Base-by-base conservation (phyloP, 148 eudicot species). In the Selenicereus undatus region DNA sequence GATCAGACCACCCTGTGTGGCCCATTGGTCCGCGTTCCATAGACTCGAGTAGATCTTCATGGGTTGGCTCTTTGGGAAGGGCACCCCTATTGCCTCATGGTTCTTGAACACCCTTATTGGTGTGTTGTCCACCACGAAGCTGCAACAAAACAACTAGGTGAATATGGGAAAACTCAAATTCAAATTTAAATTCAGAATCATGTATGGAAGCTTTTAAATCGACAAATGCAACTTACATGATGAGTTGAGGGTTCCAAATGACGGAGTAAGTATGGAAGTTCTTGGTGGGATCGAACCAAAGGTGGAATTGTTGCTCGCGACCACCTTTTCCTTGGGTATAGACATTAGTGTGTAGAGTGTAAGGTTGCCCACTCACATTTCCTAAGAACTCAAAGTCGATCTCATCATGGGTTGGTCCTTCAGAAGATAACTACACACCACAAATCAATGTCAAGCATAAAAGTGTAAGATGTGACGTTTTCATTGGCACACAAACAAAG, bases 11-110 rank as follows among this genome's bases (percentile, higher is more conserved):
- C 93, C 93, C 84, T 88, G 88, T 0, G 93, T 90, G 17, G 93
- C 93, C 93, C 93, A 90, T 77, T 90, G 91, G 78, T 90, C 91
- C 0, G 93, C 93, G 12, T 89, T 90, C 93, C 93, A 90, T 4
- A 90, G 81, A 79, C 91, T 90, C 14, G 93, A 90, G 88, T 90
- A 90, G 22, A 90, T 87, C 81, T 66, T 90, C 93, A 90, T 90
- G 16, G 93, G 90, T 30, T 90, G 91, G 71, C 75, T 87, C 81
- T 90, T 90, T 35, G 93, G 93, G 84, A 90, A 90, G 10, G 91
- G 82, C 24, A 90, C 91, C 5, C 93, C 93, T 14, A 81, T 45
- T 9, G 87, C 76, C 74, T 90, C 93, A 36, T 84, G 89, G 88
- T 90, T 90, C 62, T 83, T 87, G 86, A 90, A 90, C 32, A 90